phyloP scores from a whole-genome alignment of 202 grass and related monocot genomes.

The Elaeis oleifera region DNA sequence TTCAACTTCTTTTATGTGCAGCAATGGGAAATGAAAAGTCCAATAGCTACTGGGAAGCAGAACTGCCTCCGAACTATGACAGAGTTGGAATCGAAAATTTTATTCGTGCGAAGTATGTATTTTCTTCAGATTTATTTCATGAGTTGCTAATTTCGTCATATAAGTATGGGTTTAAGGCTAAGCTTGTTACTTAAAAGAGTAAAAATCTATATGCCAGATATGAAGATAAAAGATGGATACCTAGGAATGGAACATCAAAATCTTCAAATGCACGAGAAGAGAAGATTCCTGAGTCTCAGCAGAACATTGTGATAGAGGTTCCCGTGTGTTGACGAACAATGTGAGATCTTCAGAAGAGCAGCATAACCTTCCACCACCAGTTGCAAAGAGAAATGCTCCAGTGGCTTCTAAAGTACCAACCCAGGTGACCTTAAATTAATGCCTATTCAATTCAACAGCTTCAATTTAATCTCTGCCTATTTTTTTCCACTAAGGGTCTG shows the following conservation, averaged over 20 bases:
- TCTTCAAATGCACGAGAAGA: constrained; percentile 44
- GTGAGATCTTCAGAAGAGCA: constrained; percentile 53
- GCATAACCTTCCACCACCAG: constrained; percentile 22
- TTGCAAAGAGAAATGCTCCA: constrained; percentile 39
- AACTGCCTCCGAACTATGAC: constrained; percentile 92
- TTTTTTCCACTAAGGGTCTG: too few species aligned
- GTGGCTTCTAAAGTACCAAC: constrained; percentile 39
- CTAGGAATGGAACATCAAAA: constrained; percentile 50
- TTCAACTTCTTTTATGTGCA: constrained; percentile 26
- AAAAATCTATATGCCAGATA: constrained; percentile 39
- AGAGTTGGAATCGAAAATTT: constrained; percentile 99
- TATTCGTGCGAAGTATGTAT: constrained; percentile 90
- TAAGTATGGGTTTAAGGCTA: neutral
- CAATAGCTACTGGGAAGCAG: constrained; percentile 93
- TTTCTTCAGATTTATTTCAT: constrained; percentile 13
- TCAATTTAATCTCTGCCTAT: neutral
- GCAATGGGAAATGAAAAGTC: constrained; percentile 99
- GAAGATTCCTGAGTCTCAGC: constrained; percentile 30
- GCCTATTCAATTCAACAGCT: neutral
- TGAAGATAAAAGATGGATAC: constrained; percentile 96
- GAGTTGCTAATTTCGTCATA: neutral
- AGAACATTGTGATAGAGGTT: constrained; percentile 33
- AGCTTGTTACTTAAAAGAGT: too few species aligned
- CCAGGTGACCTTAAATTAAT: constrained; percentile 26
- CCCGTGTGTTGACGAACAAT: constrained; percentile 28